Conservation (phyloP, 192 early-diverging fungal species). For the Umbelopsis vinacea region DNA sequence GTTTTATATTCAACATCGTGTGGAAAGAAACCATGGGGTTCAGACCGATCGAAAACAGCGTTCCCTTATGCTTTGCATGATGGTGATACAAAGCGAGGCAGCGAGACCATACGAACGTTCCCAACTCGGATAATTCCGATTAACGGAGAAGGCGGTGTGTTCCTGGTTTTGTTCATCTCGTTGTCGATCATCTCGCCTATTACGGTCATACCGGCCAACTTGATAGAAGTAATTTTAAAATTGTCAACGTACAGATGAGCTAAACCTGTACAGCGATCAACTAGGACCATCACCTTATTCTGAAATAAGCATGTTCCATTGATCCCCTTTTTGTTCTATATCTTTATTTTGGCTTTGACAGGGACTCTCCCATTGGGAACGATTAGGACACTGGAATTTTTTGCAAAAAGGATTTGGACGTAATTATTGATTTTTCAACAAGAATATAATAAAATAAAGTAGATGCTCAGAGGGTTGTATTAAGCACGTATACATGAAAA, state of each 20-base stretch:
- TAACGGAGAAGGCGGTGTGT: neutral
- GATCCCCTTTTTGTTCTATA: no score
- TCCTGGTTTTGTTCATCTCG: neutral
- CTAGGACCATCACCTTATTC: no score
- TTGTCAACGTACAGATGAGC: neutral
- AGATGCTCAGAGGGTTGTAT: no score
- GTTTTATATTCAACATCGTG: neutral
- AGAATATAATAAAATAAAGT: no score
- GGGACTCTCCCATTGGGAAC: no score
- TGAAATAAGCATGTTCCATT: no score
- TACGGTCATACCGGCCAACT: conserved; percentile 9
- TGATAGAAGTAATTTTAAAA: neutral
- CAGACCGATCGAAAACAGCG: neutral
- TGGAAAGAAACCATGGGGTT: neutral
- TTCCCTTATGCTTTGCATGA: no score
- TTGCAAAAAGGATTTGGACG: no score
- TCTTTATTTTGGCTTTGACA: no score
- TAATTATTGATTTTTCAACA: no score
- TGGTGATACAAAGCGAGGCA: conserved; percentile 14
- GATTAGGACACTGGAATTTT: no score
- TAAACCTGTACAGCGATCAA: neutral
- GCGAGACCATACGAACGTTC: neutral
- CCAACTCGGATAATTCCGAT: neutral
- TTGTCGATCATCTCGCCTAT: conserved; percentile 18
- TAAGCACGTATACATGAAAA: no score